A percentile compares a stretch with the other conserved stretches of the same genome.
Evolutionary conservation across 257 asterid species (phyloP).

Genomic region (Nicotiana attenuata): DNA sequence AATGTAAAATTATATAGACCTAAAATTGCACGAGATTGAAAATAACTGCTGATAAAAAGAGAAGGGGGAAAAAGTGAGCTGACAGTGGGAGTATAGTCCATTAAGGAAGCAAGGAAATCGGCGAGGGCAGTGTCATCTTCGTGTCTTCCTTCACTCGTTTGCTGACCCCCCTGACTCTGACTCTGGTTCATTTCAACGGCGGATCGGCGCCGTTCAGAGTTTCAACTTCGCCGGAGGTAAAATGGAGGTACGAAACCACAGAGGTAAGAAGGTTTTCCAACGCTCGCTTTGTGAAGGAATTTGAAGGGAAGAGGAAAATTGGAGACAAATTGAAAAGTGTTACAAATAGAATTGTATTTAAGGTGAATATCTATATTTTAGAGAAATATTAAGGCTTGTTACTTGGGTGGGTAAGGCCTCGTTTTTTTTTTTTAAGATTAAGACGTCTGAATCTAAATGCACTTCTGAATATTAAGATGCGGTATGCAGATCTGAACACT

Average conservation of each 20-base stretch:
- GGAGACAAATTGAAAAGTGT: neutral
- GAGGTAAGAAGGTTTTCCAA: neutral
- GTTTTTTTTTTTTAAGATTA: too few species aligned
- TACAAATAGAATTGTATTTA: too few species aligned
- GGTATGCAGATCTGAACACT: too few species aligned
- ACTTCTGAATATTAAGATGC: too few species aligned
- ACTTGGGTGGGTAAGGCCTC: too few species aligned
- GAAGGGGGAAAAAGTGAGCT: neutral
- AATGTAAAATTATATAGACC: neutral
- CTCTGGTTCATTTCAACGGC: constrained; percentile 37
- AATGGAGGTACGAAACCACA: neutral
- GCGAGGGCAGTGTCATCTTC: constrained; percentile 79
- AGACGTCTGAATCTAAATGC: too few species aligned
- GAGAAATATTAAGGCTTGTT: too few species aligned
- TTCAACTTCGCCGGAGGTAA: neutral
- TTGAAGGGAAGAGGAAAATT: neutral
- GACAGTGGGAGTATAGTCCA: constrained; percentile 96
- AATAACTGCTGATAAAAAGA: too few species aligned
- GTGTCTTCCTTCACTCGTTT: constrained; percentile 66
- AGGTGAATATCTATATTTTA: too few species aligned
- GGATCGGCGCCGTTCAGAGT: neutral
- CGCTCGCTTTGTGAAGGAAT: neutral
- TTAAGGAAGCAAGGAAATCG: constrained; percentile 83
- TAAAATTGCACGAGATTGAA: neutral
- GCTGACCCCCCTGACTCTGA: constrained; percentile 33